Conservation (phyloP, 2,329 filamentous ascomycete species). For the Chrysoporthe deuterocubensis region DNA sequence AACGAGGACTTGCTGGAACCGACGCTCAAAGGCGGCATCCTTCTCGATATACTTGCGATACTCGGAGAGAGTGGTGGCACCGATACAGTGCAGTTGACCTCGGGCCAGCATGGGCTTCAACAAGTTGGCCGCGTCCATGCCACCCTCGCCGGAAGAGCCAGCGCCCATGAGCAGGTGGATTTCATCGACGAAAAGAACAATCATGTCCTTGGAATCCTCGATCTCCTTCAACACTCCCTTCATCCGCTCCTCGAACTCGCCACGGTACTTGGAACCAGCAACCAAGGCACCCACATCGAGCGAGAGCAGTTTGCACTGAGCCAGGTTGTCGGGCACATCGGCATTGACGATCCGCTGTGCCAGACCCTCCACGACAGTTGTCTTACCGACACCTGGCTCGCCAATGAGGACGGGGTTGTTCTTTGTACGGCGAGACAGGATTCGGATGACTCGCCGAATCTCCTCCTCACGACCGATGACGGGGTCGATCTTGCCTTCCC, state of each 20-base stretch:
- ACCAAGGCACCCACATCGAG: conserved; percentile 94
- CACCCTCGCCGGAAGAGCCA: conserved; percentile 90
- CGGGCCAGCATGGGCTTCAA: conserved; percentile 98
- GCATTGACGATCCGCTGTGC: conserved; percentile 95
- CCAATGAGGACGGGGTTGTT: conserved; percentile 99
- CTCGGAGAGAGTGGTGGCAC: conserved; percentile 91
- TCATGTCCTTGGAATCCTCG: conserved; percentile 90
- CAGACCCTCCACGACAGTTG: conserved; percentile 94
- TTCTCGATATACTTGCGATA: conserved; percentile 99
- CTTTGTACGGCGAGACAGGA: conserved; percentile 91
- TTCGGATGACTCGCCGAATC: conserved; percentile 88
- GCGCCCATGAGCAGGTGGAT: conserved; percentile 99
- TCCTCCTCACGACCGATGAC: conserved; percentile 97
- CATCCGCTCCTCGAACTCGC: conserved; percentile 99
- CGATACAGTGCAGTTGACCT: conserved; percentile 96
- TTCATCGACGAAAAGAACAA: conserved; percentile 97
- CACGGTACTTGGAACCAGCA: conserved; percentile 96
- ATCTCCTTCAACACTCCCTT: conserved; percentile 99
- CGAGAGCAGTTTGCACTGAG: conserved; percentile 90
- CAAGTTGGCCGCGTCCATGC: conserved; percentile 98
- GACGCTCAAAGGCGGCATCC: conserved; percentile 94
- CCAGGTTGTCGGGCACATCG: conserved; percentile 94
- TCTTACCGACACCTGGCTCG: conserved; percentile 98
- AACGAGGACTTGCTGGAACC: conserved; percentile 97
- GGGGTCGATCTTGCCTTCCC: conserved; percentile 96